Percentiles rank a stretch among this genome's conserved stretches.
Evolutionary conservation across 768 basidiomycete species (phyloP).

Genomic region (Lentinula lateritia): DNA sequence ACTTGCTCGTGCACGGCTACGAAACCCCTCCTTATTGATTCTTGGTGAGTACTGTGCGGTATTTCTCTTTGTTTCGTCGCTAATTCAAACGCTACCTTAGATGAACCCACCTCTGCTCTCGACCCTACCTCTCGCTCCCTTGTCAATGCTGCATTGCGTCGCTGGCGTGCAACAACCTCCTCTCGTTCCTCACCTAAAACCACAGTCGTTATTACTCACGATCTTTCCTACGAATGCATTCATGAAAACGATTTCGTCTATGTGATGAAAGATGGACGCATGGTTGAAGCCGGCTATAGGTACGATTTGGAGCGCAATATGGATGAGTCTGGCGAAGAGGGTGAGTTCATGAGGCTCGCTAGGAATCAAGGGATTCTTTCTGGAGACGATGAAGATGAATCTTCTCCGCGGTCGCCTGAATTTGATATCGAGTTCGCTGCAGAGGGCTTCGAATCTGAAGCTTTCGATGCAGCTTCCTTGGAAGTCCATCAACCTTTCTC

Average conservation of each 20-base stretch:
- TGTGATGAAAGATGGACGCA: slow-evolving; percentile 73
- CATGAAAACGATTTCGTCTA: slow-evolving; percentile 78
- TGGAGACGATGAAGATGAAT: slow-evolving; percentile 33
- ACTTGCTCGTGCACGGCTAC: slow-evolving; percentile 78
- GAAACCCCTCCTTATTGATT: slow-evolving; percentile 85
- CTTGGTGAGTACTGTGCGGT: slow-evolving; percentile 57
- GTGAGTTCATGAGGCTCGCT: slow-evolving; percentile 73
- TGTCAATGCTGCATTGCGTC: slow-evolving; percentile 67
- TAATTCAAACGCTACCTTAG: slow-evolving; percentile 26
- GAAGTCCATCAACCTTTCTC: slow-evolving; percentile 3
- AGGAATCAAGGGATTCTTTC: slow-evolving; percentile 44
- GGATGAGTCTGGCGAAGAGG: slow-evolving; percentile 25
- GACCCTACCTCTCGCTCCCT: slow-evolving; percentile 84
- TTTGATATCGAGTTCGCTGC: slow-evolving; percentile 1
- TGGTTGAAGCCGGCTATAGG: slow-evolving; percentile 87
- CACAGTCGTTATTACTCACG: slow-evolving; percentile 94
- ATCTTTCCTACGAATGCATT: slow-evolving; percentile 70
- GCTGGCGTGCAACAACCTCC: slow-evolving; percentile 43
- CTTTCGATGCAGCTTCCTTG: neutral
- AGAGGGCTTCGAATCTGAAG: neutral
- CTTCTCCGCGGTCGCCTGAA: neutral
- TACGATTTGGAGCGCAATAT: slow-evolving; percentile 59
- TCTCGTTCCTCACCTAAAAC: slow-evolving; percentile 49
- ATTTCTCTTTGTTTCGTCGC: neutral
- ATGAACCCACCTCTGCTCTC: slow-evolving; percentile 79